A percentile compares a stretch with the other conserved stretches of the same genome.
These are phyloP conservation scores for Hansfordia pulvinata DNA, from an alignment of 2,329 filamentous ascomycete genomes.

Conservation along the genomic window DNA sequence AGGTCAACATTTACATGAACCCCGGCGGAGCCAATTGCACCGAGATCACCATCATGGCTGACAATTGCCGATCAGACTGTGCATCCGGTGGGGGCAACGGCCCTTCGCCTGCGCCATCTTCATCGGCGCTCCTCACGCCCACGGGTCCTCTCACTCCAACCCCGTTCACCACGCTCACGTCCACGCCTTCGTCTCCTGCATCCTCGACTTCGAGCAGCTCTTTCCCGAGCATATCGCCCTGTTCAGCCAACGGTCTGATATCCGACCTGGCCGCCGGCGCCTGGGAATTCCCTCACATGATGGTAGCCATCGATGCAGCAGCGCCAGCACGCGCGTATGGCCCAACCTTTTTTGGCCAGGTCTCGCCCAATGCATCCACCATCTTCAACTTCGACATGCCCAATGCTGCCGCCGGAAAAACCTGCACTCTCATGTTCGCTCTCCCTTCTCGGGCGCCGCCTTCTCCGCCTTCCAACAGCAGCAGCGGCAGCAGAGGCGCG, in stretches of 20 bases:
- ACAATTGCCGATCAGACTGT: conserved; percentile 16
- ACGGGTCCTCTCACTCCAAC: conserved; percentile 4
- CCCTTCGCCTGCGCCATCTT: conserved; percentile 1
- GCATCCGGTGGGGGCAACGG: not conserved
- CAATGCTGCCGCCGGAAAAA: conserved; percentile 34
- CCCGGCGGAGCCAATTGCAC: conserved; percentile 30
- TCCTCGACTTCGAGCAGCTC: conserved; percentile 3
- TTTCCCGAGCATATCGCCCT: conserved; percentile 20
- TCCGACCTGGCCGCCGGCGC: conserved; percentile 23
- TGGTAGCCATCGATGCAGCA: conserved; percentile 15
- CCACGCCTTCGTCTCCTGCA: conserved; percentile 5
- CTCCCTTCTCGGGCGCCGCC: no score
- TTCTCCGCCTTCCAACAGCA: no score
- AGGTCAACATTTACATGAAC: conserved; percentile 40
- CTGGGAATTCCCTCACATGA: conserved; percentile 46
- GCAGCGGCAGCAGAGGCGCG: conserved; percentile 40
- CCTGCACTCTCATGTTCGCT: conserved; percentile 51
- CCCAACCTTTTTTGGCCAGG: conserved; percentile 39
- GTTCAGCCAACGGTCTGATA: no score
- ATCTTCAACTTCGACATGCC: conserved; percentile 62
- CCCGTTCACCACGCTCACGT: conserved; percentile 3
- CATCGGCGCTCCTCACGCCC: not conserved
- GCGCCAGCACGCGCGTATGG: conserved; percentile 36
- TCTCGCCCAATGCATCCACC: conserved; percentile 36
- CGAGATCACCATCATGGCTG: conserved; percentile 28